A percentile compares a stretch with the other conserved stretches of the same genome.
Conservation (phyloP, 345 rosid species). For the Psidium friedrichsthalianum region DNA sequence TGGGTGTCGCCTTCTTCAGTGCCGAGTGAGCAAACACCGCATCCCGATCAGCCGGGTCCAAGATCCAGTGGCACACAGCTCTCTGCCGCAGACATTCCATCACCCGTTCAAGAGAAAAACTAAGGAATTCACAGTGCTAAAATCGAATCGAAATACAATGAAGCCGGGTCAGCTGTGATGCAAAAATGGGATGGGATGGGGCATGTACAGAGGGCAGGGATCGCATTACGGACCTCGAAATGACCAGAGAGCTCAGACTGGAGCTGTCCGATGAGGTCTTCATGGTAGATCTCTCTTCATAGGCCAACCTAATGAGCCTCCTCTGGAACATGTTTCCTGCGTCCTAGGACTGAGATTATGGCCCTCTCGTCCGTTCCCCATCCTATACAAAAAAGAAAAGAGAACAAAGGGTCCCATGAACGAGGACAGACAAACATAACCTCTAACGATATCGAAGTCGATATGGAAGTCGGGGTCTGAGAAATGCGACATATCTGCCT, state of each 20-base stretch:
- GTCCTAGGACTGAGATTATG: conserved; percentile 50
- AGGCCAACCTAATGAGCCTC: conserved; percentile 55
- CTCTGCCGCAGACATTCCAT: conserved; percentile 6
- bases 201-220: neutral
- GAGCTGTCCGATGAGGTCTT: conserved; percentile 58
- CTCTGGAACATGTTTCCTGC: conserved; percentile 57
- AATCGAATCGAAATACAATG: neutral
- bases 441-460: neutral
- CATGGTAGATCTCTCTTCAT: conserved; percentile 50
- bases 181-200: neutral
- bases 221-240: conserved; percentile 29
- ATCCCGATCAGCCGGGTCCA: conserved; percentile 60
- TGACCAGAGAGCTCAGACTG: conserved; percentile 56
- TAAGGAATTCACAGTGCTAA: neutral
- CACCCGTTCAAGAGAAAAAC: neutral
- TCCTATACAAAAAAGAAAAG: conserved; percentile 13
- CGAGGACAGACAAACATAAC: neutral
- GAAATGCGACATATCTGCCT: neutral
- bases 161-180: neutral
- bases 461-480: neutral
- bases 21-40: conserved; percentile 39
- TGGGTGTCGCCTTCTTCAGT: conserved; percentile 19
- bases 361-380: conserved; percentile 71
- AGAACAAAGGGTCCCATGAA: neutral
- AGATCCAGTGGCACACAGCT: conserved; percentile 51